Percentiles rank a stretch among this genome's conserved stretches.
These are phyloP conservation scores for Chiua virens DNA, from an alignment of 768 basidiomycete species.

Conservation along the genomic window DNA sequence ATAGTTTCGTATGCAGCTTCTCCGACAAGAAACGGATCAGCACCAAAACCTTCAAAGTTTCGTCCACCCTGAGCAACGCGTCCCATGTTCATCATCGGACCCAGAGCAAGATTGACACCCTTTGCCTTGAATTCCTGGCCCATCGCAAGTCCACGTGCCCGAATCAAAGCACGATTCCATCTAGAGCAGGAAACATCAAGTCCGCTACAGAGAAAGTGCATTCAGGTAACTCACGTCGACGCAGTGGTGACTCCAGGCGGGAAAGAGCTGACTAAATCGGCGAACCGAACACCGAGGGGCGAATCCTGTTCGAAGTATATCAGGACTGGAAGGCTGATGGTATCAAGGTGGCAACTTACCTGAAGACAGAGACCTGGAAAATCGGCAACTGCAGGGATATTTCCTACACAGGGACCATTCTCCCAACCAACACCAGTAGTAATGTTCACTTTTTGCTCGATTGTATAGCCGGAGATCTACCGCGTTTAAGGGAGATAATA, in stretches of 20 bases:
- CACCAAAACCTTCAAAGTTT: constrained; percentile 96
- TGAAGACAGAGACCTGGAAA: constrained; percentile 77
- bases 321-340: background rate
- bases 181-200: constrained; percentile 29
- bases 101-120: constrained; percentile 79
- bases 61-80: constrained; percentile 76
- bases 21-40: constrained; percentile 84
- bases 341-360: constrained; percentile 31
- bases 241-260: constrained; percentile 85
- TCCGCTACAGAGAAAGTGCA: background rate
- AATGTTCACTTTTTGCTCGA: constrained; percentile 65
- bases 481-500: background rate
- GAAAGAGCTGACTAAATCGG: constrained; percentile 74
- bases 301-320: constrained; percentile 47
- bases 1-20: constrained; percentile 78
- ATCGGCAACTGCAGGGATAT: constrained; percentile 51
- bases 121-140: constrained; percentile 81
- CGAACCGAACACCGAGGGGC: constrained; percentile 75
- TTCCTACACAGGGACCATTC: constrained; percentile 69
- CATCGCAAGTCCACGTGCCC: constrained; percentile 73
- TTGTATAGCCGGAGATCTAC: constrained; percentile 48
- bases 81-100: constrained; percentile 87
- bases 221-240: constrained; percentile 55
- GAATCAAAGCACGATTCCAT: constrained; percentile 77
- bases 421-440: constrained; percentile 56